These are phyloP conservation scores for Acacia confusa DNA, from an alignment of 306 rosid genomes.

Conservation along the genomic window DNA sequence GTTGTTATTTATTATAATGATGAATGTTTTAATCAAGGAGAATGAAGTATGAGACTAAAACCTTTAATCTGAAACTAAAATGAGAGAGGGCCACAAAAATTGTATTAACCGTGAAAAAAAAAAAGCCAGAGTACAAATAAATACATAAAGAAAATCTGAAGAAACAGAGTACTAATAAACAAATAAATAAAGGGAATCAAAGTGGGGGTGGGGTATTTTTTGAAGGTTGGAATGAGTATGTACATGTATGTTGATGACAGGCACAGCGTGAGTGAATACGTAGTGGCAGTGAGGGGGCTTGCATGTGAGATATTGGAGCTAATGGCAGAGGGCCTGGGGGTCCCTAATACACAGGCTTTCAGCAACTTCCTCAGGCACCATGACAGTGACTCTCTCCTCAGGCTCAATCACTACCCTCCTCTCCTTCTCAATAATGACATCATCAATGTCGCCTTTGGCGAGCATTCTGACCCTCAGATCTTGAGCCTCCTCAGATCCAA, in stretches of 20 bases:
- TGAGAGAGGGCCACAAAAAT: too few species aligned
- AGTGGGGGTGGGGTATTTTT: not conserved
- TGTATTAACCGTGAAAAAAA: too few species aligned
- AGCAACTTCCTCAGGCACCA: constrained; percentile 54
- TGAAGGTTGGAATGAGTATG: not conserved
- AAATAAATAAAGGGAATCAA: not conserved
- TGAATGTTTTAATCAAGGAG: too few species aligned
- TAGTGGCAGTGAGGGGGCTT: constrained; percentile 52
- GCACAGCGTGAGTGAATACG: constrained; percentile 45
- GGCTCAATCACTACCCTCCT: constrained; percentile 87
- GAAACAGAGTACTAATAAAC: not conserved
- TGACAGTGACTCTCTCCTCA: constrained; percentile 67
- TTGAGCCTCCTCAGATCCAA: constrained; percentile 73
- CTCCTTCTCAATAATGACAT: not conserved
- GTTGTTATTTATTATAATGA: too few species aligned
- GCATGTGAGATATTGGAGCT: constrained; percentile 75
- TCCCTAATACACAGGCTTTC: constrained; percentile 55
- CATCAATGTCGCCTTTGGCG: constrained; percentile 66
- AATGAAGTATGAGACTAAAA: too few species aligned
- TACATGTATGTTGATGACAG: constrained; percentile 37
- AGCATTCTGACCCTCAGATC: constrained; percentile 94
- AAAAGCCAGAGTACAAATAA: too few species aligned
- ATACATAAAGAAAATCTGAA: too few species aligned
- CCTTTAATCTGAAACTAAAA: too few species aligned
- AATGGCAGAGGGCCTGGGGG: constrained; percentile 69